Conservation (phyloP, 768 basidiomycete species). For the Leccinum subgranulosum region DNA sequence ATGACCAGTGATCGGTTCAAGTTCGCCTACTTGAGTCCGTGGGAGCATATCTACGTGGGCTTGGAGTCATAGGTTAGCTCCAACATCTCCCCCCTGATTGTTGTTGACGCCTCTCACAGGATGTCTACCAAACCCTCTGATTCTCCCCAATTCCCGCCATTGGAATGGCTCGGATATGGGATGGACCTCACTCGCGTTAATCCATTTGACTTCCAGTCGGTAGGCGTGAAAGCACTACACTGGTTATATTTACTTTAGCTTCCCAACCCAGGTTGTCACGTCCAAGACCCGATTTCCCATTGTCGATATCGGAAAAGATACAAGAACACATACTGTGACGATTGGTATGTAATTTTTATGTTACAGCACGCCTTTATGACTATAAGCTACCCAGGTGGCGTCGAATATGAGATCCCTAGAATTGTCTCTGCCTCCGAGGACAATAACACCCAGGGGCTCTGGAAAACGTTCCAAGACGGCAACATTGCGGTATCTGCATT, state of each 20-base stretch:
- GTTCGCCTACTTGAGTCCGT: not conserved
- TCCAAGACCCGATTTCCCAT: slow-evolving; percentile 3
- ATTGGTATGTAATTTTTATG: not conserved
- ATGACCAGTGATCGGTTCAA: not conserved
- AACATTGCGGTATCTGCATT: not conserved
- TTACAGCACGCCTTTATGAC: not conserved
- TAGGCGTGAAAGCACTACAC: not conserved
- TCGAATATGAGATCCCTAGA: slow-evolving; percentile 5
- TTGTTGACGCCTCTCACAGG: not conserved
- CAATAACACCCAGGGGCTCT: not conserved
- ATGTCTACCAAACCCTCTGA: not conserved
- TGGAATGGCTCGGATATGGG: slow-evolving; percentile 6
- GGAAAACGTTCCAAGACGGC: not conserved
- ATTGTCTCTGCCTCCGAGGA: not conserved
- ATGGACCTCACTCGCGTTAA: slow-evolving; percentile 1
- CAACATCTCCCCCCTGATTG: not conserved
- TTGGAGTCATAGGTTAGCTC: not conserved
- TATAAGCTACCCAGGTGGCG: not conserved
- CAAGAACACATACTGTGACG: not conserved
- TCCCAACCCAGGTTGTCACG: not conserved
- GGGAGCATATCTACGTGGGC: not conserved
- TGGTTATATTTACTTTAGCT: not conserved
- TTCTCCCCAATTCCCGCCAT: slow-evolving; percentile 1
- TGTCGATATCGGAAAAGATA: slow-evolving; percentile 2
- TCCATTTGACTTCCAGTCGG: slow-evolving; percentile 1